Conservation (phyloP, 2,329 filamentous ascomycete genomes). For the Neofusicoccum ribis region DNA sequence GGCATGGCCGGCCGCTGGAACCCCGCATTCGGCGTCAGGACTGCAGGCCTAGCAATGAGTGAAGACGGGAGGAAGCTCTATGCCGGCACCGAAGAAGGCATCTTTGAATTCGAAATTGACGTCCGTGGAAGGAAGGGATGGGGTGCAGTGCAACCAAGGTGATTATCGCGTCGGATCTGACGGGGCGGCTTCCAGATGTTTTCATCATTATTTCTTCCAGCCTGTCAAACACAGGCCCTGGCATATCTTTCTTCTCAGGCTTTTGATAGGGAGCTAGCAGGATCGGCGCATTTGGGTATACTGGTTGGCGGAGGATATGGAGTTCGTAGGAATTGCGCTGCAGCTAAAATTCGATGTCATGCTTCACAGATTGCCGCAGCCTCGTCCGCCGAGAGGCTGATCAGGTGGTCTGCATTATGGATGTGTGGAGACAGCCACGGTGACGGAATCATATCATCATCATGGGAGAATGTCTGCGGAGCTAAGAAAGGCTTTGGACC, state of each 20-base stretch:
- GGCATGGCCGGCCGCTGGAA: constrained; percentile 12
- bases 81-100: constrained; percentile 63
- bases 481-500: no score
- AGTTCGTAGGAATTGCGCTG: neutral
- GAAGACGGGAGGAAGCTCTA: constrained; percentile 49
- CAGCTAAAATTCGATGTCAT: neutral
- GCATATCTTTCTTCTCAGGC: neutral
- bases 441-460: no score
- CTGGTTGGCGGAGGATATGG: neutral
- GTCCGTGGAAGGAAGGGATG: constrained; percentile 58
- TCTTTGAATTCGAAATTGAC: constrained; percentile 73
- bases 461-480: no score
- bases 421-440: no score
- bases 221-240: neutral
- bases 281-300: constrained; percentile 1
- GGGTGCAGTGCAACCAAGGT: constrained; percentile 42
- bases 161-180: neutral
- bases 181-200: neutral
- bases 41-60: constrained; percentile 51
- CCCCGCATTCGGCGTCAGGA: constrained; percentile 42
- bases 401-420: no score
- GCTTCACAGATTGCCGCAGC: neutral
- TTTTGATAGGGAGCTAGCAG: neutral
- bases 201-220: neutral
- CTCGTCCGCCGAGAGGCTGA: no score